Evolutionary conservation across 2,329 filamentous ascomycete genomes (phyloP), one percentile per base, ranked within the genome.

Genomic region (Nemania sp.): DNA sequence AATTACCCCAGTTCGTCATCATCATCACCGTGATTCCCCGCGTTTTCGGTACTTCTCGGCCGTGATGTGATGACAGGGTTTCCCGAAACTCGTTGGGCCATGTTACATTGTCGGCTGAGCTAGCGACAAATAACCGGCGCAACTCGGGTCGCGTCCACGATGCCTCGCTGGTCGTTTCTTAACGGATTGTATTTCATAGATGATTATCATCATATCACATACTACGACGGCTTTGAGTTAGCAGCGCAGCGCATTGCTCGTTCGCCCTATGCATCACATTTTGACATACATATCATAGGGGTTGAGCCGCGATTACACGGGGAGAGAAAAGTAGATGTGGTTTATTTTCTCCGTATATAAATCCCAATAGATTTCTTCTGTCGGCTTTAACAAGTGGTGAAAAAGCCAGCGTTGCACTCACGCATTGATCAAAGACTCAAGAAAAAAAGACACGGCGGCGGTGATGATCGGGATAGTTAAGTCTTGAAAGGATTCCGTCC

Each of bases 11-110:
- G 20, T 15, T 55, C 25, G 17, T 42, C 37, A 47, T 53, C 56
- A 29, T 29, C 25, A 3, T 7, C 25, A 29, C 9, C 29, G 18
- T 17, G 39, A 29, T 32, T 62, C 68, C 68, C 69, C 69, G 67
- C 68, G 69, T 61, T n/a, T 63, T 71, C 69, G 68, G 68, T 69
- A 70, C 54, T 71, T 71, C 40, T 42, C 53, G 34, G 49, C 18
- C 18, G 13, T 7, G 34, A 13, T 11, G n/a, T 21, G 10, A 42
- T 9, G 11, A 39, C 5, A 37, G 34, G 21, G 18, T 18, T n/a
- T 20, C 50, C 46, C 37, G 11, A 47, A 17, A 21, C 7, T 2
- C 15, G 49, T 48, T 49, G 15, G 15, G 25, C 17, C 9, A 54
- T 39, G 57, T 51, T 46, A 43, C 45, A 54, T 60, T 25, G n/a